Conservation (phyloP, 2,329 filamentous ascomycete species). For the Apiospora rasikravindrae region DNA sequence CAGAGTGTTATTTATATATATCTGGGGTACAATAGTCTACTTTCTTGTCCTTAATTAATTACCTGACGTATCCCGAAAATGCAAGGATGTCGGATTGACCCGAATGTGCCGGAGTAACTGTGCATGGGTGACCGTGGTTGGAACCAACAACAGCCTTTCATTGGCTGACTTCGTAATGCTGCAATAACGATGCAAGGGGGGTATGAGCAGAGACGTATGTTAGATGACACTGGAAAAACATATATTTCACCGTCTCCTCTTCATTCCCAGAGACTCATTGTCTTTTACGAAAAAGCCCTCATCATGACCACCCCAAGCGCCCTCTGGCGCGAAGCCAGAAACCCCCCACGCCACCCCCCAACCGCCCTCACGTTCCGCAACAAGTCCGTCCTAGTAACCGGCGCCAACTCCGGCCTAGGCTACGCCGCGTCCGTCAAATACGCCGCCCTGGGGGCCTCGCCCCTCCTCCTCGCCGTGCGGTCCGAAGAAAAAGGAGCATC, state of each 20-base stretch:
- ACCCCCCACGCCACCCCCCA: constrained; percentile 34
- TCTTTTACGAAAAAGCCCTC: not conserved
- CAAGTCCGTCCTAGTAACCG: constrained; percentile 47
- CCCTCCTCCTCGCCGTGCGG: constrained; percentile 51
- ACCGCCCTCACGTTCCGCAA: constrained; percentile 40
- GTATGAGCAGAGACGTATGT: not conserved
- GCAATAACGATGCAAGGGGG: not conserved
- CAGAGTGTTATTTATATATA: not conserved
- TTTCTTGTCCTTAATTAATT: not conserved
- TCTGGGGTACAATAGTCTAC: not conserved
- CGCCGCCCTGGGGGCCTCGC: constrained; percentile 42
- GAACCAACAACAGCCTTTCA: not conserved
- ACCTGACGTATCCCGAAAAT: not conserved
- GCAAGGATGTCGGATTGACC: not conserved
- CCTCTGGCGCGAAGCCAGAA: not conserved
- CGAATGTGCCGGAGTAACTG: not conserved
- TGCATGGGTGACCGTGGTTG: not conserved
- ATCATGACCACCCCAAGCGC: not conserved
- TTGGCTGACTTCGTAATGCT: not conserved
- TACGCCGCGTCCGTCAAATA: constrained; percentile 50
- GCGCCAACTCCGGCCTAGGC: constrained; percentile 50
- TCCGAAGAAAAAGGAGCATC: constrained; percentile 44
- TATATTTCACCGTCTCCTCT: not conserved
- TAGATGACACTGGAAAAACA: not conserved
- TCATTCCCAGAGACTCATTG: not conserved